A percentile compares a stretch with the other conserved stretches of the same genome.
phyloP scores from a whole-genome alignment of 441 rosid species.

The Arabidopsis hybrid region DNA sequence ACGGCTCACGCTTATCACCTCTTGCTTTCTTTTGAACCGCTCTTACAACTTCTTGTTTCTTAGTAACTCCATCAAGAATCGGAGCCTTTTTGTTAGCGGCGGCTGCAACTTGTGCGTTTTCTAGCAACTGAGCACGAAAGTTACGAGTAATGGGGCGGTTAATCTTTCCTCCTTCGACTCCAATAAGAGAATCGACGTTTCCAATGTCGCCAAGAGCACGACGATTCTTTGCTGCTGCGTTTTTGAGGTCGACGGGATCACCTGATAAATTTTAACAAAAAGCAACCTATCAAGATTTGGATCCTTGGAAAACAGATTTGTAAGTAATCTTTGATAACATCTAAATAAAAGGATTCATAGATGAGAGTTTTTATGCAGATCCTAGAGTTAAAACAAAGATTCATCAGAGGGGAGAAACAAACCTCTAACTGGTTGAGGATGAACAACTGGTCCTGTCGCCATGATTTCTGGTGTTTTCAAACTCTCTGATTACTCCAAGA shows the following conservation, averaged over 20 bases:
- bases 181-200: slow-evolving; percentile 61
- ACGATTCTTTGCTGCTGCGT: slow-evolving; percentile 22
- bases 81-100: slow-evolving; percentile 69
- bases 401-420: no score
- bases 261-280: slow-evolving; percentile 48
- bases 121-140: slow-evolving; percentile 80
- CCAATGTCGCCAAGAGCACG: slow-evolving; percentile 87
- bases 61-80: slow-evolving; percentile 45
- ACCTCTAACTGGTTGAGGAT: no score
- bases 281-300: no score
- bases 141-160: slow-evolving; percentile 85
- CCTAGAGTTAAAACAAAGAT: no score
- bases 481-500: no score
- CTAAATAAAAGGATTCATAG: no score
- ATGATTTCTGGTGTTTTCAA: slow-evolving; percentile 37
- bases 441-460: slow-evolving; percentile 62
- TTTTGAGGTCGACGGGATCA: slow-evolving; percentile 38
- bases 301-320: no score
- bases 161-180: slow-evolving; percentile 54
- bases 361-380: no score
- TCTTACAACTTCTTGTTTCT: slow-evolving; percentile 44
- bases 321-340: no score
- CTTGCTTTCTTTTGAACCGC: slow-evolving; percentile 43
- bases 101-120: slow-evolving; percentile 69
- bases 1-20: slow-evolving; percentile 45